Evolutionary conservation across 352 stramenopile genomes (phyloP), one percentile per base, ranked within the genome.

Genomic region (Phytophthora capsici): DNA sequence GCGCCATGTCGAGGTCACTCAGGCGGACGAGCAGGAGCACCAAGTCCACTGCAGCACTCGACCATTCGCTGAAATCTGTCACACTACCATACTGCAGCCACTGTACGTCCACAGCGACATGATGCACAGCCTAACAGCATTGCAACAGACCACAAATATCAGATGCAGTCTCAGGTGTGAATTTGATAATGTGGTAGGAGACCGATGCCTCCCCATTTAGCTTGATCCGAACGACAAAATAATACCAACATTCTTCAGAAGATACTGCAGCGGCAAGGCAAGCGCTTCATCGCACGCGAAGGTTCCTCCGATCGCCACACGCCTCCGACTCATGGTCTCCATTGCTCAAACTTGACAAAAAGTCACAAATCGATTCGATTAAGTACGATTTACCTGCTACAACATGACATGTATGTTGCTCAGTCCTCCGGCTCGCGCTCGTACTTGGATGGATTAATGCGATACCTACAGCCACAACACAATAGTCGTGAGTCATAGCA

Each of bases 381-480:
- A 72, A 75, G 69, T 75, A 37, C 60, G 55, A 75, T 41, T 10
- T 25, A 23, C 28, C 28, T 14, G 28, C 7, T 34, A 4, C 8
- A 10, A 34, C 9, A 12, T 34, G 9, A 34, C 9, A 12, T 34
- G 9, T 4, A 56, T 40, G 50, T 3, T 44, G 16, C 4, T 76
- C 44, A 85, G 25, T 85, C 76, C n/a, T 80, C 73, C 3, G 46
- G 46, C n/a, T 78, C 72, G n/a, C 71, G 68, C 8, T 89, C 75
- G 60, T 93, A 93, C 63, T 93, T 93, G 64, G 62, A 69, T 16
- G 80, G 80, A 46, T 91, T 77, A 17, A 93, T 89, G 60, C 84
- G 84, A 69, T 91, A 93, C 84, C 84, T 93, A 47, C 30, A 60
- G 36, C 28, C 65, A 8, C 17, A 28, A 51, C 7, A 22, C 36